A percentile compares a stretch with the other conserved stretches of the same genome.
phyloP scores from a whole-genome alignment of 176 grass and related monocot genomes.

The Triticum turgidum region DNA sequence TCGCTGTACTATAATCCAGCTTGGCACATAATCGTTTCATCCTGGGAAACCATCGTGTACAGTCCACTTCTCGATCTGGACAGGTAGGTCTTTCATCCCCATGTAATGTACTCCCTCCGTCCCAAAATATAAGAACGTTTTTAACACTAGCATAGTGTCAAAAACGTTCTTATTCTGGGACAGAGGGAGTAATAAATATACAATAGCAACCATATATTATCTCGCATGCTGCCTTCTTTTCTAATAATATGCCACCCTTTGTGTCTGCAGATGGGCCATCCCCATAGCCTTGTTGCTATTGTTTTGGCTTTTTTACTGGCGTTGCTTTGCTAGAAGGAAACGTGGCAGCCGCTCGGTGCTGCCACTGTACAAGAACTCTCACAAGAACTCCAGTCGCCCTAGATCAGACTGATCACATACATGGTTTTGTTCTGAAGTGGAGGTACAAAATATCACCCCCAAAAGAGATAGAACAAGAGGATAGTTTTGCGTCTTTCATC shows the following conservation, averaged over 20 bases:
- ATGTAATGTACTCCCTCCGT: neutral
- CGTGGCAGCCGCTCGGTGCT: slow-evolving; percentile 47
- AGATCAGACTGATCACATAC: slow-evolving; percentile 64
- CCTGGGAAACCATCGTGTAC: slow-evolving; percentile 94
- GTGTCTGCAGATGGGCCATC: slow-evolving; percentile 79
- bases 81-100: slow-evolving; percentile 43
- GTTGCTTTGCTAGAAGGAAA: slow-evolving; percentile 82
- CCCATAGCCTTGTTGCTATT: slow-evolving; percentile 65
- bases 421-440: neutral
- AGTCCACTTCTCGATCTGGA: slow-evolving; percentile 94
- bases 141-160: too few species aligned
- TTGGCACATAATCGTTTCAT: slow-evolving; percentile 92
- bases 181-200: neutral
- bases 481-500: neutral
- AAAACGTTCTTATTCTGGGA: too few species aligned
- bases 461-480: slow-evolving; percentile 9
- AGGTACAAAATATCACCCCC: neutral
- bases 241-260: slow-evolving; percentile 13
- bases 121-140: too few species aligned
- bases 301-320: slow-evolving; percentile 74
- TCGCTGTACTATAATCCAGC: slow-evolving; percentile 91
- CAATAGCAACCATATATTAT: neutral
- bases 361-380: slow-evolving; percentile 62
- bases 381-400: slow-evolving; percentile 57
- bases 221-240: neutral